These are phyloP conservation scores for Ustilago nuda DNA, from an alignment of 1,284 basidiomycete genomes.

Conservation along the genomic window DNA sequence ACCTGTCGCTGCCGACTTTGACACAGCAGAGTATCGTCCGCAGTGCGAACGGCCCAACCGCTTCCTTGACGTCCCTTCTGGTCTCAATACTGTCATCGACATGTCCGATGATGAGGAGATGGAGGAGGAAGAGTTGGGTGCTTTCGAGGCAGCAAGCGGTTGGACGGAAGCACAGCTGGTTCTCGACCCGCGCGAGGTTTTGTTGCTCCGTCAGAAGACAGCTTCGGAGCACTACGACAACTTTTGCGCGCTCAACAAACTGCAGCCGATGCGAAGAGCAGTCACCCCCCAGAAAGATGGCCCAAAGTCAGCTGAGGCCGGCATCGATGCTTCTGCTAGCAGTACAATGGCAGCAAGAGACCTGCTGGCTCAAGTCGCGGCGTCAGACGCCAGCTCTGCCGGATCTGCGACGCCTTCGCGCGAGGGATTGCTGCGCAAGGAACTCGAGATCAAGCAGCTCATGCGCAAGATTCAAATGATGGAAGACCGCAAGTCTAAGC, in stretches of 20 bases:
- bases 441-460: constrained; percentile 47
- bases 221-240: constrained; percentile 33
- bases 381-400: background rate
- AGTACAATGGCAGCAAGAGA: constrained; percentile 1
- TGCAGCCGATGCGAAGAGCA: constrained; percentile 13
- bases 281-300: constrained; percentile 9
- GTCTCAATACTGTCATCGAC: constrained; percentile 44
- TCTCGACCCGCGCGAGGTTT: constrained; percentile 16
- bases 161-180: constrained; percentile 18
- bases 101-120: constrained; percentile 49
- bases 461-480: constrained; percentile 42
- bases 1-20: constrained; percentile 37
- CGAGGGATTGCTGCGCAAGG: constrained; percentile 41
- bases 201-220: constrained; percentile 27
- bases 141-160: constrained; percentile 11
- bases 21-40: constrained; percentile 24
- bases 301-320: background rate
- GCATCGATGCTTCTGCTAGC: background rate
- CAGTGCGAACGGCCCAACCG: constrained; percentile 8
- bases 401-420: constrained; percentile 30
- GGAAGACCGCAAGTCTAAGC: constrained; percentile 40
- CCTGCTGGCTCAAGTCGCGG: constrained; percentile 15
- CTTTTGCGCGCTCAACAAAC: constrained; percentile 32
- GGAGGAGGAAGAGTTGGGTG: constrained; percentile 22
- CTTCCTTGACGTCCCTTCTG: constrained; percentile 39